Conservation (phyloP, 345 rosid species). For the Citrus mangshanensis region DNA sequence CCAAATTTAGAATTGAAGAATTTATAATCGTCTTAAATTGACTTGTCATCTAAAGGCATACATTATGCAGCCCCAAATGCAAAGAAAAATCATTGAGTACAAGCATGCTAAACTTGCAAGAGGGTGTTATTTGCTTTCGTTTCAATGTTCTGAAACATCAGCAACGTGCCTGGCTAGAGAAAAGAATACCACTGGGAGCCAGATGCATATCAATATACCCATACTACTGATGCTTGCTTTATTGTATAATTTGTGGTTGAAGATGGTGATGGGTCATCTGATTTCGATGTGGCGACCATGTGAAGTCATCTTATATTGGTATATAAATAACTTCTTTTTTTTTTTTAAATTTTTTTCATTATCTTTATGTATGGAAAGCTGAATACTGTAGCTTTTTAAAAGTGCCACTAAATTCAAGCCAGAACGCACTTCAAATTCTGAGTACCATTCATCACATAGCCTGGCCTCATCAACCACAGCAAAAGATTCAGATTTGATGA, state of each 20-base stretch:
- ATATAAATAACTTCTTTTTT: background rate
- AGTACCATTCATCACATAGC: slow-evolving; percentile 11
- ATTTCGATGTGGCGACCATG: slow-evolving; percentile 25
- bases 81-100: background rate
- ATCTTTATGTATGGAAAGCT: slow-evolving; percentile 24
- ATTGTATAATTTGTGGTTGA: background rate
- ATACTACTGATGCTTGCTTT: slow-evolving; percentile 3
- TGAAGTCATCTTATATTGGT: slow-evolving; percentile 4
- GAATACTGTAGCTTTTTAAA: slow-evolving; percentile 28
- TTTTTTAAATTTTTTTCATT: background rate
- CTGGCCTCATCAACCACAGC: background rate
- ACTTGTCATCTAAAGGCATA: no score
- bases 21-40: no score
- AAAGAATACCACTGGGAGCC: background rate
- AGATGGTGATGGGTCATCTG: slow-evolving; percentile 29
- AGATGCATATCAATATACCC: background rate
- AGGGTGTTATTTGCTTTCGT: slow-evolving; percentile 6
- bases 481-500: background rate
- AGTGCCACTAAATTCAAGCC: slow-evolving; percentile 9
- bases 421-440: background rate
- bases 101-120: background rate
- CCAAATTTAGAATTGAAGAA: no score
- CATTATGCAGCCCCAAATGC: background rate
- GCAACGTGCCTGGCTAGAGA: background rate
- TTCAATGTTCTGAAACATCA: background rate